Base-by-base conservation (phyloP, 2,329 filamentous ascomycete species). In the Clarireedia sp. region DNA sequence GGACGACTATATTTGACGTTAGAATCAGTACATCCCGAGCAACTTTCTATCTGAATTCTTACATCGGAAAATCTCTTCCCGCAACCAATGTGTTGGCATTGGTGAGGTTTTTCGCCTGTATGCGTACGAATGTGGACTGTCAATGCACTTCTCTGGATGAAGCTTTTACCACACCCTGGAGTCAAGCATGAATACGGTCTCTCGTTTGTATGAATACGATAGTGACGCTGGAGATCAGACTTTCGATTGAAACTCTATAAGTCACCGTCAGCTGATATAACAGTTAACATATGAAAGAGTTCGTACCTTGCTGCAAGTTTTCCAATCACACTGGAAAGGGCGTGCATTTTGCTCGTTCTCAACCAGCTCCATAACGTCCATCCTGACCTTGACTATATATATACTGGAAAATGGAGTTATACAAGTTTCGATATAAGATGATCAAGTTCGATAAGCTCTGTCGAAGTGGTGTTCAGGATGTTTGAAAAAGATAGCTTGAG, bases 141-240 rank as follows among this genome's bases (percentile, higher is more conserved):
- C 62, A 87, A 70, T 40, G 84, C 84, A 68, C 83, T 87, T 58
- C 83, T 75, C 65, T 87, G 84, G 60, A 87, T 87, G 68, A 87
- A 87, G 69, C 81, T 83, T 72, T 87, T 87, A 45, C 81, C 80
- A 65, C 84, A 87, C 5, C 78, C 80, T 8, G 75, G 75, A 8
- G 75, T 78, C 54, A 73, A 73, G 70, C 83, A 87, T 29, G 77
- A 75, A 67, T 86, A 86, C 9, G 84, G 84, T 19, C 83, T 74
- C 69, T 87, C 83, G 66, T 86, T 86, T 53, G 84, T 87, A 70
- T 87, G 84, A 65, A 87, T 87, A 59, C 84, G 78, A 66, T 85
- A 85, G 66, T 87, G 84, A 66, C 84, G 77, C 65, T 86, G 82
- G 58, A 87, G 72, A 64, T 87, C 84, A 17, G 84, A 87, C 69